Evolutionary conservation across 192 early-diverging fungal genomes (phyloP).

Genomic region (Gigaspora rosea): DNA sequence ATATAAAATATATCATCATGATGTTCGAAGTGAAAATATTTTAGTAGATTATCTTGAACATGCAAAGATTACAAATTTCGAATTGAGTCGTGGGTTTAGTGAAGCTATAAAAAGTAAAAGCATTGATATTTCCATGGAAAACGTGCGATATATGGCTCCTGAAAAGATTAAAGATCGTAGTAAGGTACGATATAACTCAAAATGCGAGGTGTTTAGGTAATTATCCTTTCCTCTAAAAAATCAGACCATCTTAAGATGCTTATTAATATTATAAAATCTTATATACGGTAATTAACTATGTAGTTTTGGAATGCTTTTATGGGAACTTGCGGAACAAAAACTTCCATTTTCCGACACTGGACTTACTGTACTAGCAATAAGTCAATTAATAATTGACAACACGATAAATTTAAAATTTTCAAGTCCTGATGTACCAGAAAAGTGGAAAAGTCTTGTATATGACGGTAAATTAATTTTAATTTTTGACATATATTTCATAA

Average conservation of each 20-base stretch:
- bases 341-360: neutral
- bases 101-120: slow-evolving; percentile 2
- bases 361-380: neutral
- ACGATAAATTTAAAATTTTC: too few species aligned
- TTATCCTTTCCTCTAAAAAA: neutral
- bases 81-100: slow-evolving; percentile 34
- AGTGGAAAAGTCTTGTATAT: too few species aligned
- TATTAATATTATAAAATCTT: neutral
- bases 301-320: slow-evolving; percentile 27
- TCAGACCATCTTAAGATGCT: neutral
- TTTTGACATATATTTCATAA: too few species aligned
- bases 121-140: neutral
- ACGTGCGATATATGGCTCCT: slow-evolving; percentile 27
- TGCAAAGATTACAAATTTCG: slow-evolving; percentile 44
- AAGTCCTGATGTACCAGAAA: too few species aligned
- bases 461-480: too few species aligned
- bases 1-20: slow-evolving; percentile 46
- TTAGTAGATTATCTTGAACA: neutral
- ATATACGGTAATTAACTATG: neutral
- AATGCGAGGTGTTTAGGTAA: slow-evolving; percentile 23
- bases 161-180: slow-evolving; percentile 1
- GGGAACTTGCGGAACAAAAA: slow-evolving; percentile 17
- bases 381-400: neutral
- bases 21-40: slow-evolving; percentile 33
- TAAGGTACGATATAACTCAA: neutral